Conservation (phyloP, 805 yeast species). For the Barnettozyma sp. region DNA sequence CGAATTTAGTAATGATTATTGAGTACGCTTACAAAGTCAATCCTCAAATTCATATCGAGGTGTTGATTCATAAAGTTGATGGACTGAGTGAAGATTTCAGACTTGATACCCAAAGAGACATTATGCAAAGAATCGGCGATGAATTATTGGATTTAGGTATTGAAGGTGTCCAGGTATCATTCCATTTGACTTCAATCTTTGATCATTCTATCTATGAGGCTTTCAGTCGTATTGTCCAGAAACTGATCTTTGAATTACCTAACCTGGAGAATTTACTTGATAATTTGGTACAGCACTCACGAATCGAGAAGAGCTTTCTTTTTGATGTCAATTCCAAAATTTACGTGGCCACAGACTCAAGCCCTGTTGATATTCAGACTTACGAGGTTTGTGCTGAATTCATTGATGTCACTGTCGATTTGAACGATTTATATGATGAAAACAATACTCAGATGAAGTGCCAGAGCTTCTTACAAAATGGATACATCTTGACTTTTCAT, state of each 20-base stretch:
- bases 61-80: conserved; percentile 90
- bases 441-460: conserved; percentile 44
- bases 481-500: conserved; percentile 73
- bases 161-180: conserved; percentile 86
- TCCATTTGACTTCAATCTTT: conserved; percentile 87
- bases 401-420: conserved; percentile 87
- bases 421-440: conserved; percentile 60
- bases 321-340: conserved; percentile 91
- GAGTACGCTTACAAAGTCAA: conserved; percentile 81
- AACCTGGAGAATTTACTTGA: conserved; percentile 84
- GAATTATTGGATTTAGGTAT: conserved; percentile 83
- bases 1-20: conserved; percentile 80
- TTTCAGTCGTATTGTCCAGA: conserved; percentile 86
- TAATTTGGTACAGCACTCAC: conserved; percentile 78
- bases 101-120: conserved; percentile 91
- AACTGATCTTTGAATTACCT: conserved; percentile 82
- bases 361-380: conserved; percentile 91
- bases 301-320: conserved; percentile 86
- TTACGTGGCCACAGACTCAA: conserved; percentile 92
- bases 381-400: conserved; percentile 97
- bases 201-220: conserved; percentile 97
- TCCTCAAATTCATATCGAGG: conserved; percentile 83
- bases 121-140: conserved; percentile 92
- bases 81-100: conserved; percentile 87
- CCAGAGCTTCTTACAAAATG: conserved; percentile 72